These are phyloP conservation scores for Chondrus crispus DNA, from an alignment of 23 red algal genomes.

Conservation along the genomic window DNA sequence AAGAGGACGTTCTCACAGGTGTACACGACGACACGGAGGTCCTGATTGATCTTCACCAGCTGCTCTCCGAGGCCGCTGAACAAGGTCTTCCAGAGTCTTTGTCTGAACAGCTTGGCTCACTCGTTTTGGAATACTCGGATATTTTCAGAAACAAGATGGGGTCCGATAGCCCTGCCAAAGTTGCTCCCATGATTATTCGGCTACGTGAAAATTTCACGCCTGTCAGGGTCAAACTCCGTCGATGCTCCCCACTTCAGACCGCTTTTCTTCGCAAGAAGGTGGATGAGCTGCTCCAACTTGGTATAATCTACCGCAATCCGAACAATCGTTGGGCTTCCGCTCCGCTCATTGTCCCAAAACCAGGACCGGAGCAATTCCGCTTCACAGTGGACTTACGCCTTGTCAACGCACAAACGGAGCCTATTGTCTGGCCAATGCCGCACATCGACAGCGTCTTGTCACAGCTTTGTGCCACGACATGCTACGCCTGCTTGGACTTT, in stretches of 20 bases:
- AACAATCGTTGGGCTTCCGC: not conserved
- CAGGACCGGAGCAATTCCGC: not conserved
- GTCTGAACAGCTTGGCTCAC: not conserved
- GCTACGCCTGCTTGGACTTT: conserved; percentile 28
- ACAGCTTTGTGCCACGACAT: not conserved
- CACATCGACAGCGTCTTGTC: not conserved
- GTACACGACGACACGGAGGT: not conserved
- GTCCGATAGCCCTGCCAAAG: not conserved
- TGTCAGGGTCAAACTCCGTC: not conserved
- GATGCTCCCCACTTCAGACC: not conserved
- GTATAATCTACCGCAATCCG: not conserved
- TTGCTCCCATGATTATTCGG: not conserved
- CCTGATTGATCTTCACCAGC: not conserved
- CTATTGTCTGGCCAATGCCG: conserved; percentile 19
- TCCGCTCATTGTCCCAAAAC: conserved; percentile 1
- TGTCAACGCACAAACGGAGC: conserved; percentile 1
- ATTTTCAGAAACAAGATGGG: not conserved
- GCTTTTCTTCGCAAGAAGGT: conserved; percentile 2
- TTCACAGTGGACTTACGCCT: conserved; percentile 32
- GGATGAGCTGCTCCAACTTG: not conserved
- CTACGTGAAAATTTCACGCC: not conserved
- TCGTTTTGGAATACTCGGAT: not conserved
- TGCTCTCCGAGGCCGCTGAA: not conserved
- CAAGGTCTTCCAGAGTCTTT: not conserved
- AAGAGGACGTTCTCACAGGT: not conserved